Conservation (phyloP, 768 basidiomycete genomes). For the Saitozyma sp. region DNA sequence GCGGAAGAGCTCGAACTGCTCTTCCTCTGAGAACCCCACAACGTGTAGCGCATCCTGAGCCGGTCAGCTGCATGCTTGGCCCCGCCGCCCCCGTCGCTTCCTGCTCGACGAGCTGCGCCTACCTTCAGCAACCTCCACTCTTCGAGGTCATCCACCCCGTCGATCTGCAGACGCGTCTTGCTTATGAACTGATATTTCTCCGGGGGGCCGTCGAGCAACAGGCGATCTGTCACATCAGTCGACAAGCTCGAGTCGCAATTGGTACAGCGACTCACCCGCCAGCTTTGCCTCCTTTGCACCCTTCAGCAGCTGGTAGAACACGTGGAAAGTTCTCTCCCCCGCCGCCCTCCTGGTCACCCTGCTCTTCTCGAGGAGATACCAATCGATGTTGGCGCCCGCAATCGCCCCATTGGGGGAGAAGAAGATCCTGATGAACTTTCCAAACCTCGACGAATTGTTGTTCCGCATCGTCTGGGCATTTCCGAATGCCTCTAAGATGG, state of each 20-base stretch:
- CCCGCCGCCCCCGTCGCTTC: background rate
- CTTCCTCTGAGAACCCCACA: slow-evolving; percentile 79
- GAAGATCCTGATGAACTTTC: slow-evolving; percentile 91
- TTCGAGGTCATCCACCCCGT: slow-evolving; percentile 86
- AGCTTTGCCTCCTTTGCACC: slow-evolving; percentile 63
- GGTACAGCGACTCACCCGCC: slow-evolving; percentile 59
- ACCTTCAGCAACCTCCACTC: slow-evolving; percentile 84
- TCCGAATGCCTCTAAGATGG: slow-evolving; percentile 94
- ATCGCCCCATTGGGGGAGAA: slow-evolving; percentile 93
- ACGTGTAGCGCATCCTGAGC: slow-evolving; percentile 74
- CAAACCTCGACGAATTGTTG: slow-evolving; percentile 96
- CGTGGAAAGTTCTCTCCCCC: slow-evolving; percentile 91
- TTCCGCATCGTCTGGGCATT: slow-evolving; percentile 98
- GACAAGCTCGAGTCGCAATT: slow-evolving; percentile 17
- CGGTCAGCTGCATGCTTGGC: background rate
- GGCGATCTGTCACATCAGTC: slow-evolving; percentile 58
- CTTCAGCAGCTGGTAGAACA: slow-evolving; percentile 91
- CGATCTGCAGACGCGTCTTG: slow-evolving; percentile 84
- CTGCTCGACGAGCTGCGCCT: slow-evolving; percentile 21
- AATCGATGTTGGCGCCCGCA: slow-evolving; percentile 95
- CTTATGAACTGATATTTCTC: slow-evolving; percentile 89
- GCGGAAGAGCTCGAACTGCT: slow-evolving; percentile 92
- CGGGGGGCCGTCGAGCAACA: slow-evolving; percentile 71
- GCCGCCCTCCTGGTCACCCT: slow-evolving; percentile 83
- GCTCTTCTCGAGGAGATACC: slow-evolving; percentile 98